Evolutionary conservation across 2,329 filamentous ascomycete species (phyloP).

Genomic region (Ilyonectria sp.): DNA sequence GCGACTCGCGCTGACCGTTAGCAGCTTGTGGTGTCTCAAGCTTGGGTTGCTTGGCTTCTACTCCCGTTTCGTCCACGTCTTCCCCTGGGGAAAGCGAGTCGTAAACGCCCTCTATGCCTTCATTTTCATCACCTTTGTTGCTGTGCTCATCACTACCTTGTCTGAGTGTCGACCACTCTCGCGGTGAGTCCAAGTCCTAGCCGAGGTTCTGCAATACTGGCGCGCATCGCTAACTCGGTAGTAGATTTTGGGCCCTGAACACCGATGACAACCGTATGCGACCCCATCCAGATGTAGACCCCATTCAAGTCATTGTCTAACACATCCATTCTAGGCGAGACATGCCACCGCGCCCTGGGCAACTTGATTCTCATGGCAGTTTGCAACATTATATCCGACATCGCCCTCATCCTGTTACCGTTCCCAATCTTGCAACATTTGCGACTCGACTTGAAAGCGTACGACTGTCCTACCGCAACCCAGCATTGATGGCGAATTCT

Average conservation of each 20-base stretch:
- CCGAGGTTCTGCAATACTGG: neutral
- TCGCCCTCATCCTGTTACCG: conserved; percentile 50
- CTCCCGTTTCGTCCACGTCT: conserved; percentile 48
- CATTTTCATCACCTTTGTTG: conserved; percentile 47
- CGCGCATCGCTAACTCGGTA: neutral
- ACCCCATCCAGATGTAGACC: neutral
- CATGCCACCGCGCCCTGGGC: conserved; percentile 45
- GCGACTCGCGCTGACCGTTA: conserved; percentile 25
- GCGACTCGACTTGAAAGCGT: conserved; percentile 34
- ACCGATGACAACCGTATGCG: conserved; percentile 1
- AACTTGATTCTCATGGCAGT: conserved; percentile 50
- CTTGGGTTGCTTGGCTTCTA: conserved; percentile 50
- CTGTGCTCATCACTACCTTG: conserved; percentile 47
- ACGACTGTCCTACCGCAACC: neutral
- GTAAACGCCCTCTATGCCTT: conserved; percentile 44
- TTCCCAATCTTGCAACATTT: conserved; percentile 50
- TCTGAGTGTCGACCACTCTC: conserved; percentile 48
- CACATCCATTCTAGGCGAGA: conserved; percentile 1
- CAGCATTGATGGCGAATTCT: neutral
- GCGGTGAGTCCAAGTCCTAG: conserved; percentile 30
- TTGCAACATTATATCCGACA: conserved; percentile 50
- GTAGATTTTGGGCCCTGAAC: conserved; percentile 38
- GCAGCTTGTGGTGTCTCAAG: conserved; percentile 51
- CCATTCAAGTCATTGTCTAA: conserved; percentile 19
- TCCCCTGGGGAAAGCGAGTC: conserved; percentile 43